Base-by-base conservation (phyloP, 352 stramenopile genomes). In the Pythium sp. region DNA sequence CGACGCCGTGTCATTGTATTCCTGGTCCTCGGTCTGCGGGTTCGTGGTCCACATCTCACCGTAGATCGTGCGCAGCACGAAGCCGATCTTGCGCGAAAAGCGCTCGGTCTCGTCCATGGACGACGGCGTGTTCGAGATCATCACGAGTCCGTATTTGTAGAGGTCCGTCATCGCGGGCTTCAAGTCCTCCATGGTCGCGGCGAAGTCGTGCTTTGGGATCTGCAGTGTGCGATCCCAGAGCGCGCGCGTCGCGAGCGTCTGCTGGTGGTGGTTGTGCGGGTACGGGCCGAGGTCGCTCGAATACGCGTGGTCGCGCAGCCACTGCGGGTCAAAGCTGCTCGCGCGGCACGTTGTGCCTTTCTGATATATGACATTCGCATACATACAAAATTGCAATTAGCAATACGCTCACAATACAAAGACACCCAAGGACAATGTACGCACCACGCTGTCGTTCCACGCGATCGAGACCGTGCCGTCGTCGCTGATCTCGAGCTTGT, bases 31-130 rank as follows among this genome's bases (percentile, higher is more conserved):
- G 24, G 71, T 83, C 68, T 89, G 73, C 24, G 88, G 87, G 61
- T 90, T 91, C 11, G 89, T 97, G 34, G 86, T 95, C 87, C 87
- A 97, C 87, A 97, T 95, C n/a, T 76, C 84, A 46, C 89, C 89
- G 72, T 97, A 97, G 65, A 97, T 94, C 24, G 89, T 97, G 62
- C 90, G 83, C 60, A 93, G 30, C 24, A 93, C 84, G 24, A 93
- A 94, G 11, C 89, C 89, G 58, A 97, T 95, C 71, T 86, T 84
- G 54, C 78, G 84, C 46, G 88, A 81, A 58, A 97, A 91, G 38
- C 75, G 72, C 70, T 97, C 89, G 1, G 89, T 97, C 24, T 83
- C 84, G 28, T 89, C 86, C 84, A 95, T 94, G 0, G 83, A 80
- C 38, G 71, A 80, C 51, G 86, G 87, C 64, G 88, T 94, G 41